Conservation (phyloP, 305 asterid genomes). For the Lippia alba region DNA sequence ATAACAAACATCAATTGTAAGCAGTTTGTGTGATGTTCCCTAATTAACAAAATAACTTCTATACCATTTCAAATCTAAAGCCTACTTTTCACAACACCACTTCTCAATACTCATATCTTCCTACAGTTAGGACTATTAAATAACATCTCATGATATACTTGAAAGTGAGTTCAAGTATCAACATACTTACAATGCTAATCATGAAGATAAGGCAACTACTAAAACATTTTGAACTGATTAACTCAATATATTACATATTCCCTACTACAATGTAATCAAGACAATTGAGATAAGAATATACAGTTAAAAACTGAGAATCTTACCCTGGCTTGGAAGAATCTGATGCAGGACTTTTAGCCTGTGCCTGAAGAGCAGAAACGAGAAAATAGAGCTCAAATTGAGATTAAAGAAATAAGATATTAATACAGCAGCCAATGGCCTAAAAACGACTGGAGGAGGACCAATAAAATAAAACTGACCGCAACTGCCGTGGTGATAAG, state of each 20-base stretch:
- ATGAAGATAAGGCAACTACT: not conserved
- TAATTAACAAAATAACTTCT: slow-evolving; percentile 1
- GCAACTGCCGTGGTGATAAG: slow-evolving; percentile 38
- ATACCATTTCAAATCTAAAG: slow-evolving; percentile 10
- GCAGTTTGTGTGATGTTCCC: not conserved
- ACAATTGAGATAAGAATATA: not conserved
- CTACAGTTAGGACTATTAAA: not conserved
- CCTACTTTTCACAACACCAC: not conserved
- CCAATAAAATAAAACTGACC: slow-evolving; percentile 29
- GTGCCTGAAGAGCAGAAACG: slow-evolving; percentile 30
- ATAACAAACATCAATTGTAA: no score
- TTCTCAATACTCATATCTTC: not conserved
- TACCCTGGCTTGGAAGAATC: slow-evolving; percentile 48
- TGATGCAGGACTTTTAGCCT: slow-evolving; percentile 38
- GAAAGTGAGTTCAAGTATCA: not conserved
- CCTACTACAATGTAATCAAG: not conserved
- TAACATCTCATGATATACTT: not conserved
- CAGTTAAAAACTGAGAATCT: slow-evolving; percentile 6
- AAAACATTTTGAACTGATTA: not conserved
- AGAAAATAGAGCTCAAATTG: not conserved
- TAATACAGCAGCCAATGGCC: not conserved
- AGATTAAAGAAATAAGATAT: slow-evolving; percentile 12
- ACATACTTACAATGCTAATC: not conserved
- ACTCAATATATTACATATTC: not conserved
- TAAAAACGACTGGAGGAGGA: not conserved